Percentiles rank a stretch among this genome's conserved stretches.
Evolutionary conservation across 306 rosid species (phyloP).

Genomic region (Neltuma alba): DNA sequence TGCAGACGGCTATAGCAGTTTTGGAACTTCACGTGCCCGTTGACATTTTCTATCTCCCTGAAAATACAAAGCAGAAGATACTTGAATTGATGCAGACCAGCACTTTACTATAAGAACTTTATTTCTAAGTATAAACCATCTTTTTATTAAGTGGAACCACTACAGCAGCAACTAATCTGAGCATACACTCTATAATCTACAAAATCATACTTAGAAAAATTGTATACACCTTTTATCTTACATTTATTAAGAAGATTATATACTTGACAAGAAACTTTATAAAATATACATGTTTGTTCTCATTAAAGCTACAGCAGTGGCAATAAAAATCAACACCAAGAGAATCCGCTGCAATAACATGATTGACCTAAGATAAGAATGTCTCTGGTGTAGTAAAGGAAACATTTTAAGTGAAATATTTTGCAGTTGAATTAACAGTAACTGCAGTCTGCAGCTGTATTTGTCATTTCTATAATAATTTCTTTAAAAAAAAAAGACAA

Average conservation of each 20-base stretch:
- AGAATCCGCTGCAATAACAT: not conserved
- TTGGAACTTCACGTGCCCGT: conserved; percentile 79
- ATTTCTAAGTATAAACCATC: conserved; percentile 8
- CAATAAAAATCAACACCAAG: not conserved
- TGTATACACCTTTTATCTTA: not conserved
- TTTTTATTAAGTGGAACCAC: conserved; percentile 18
- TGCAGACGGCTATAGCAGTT: conserved; percentile 72
- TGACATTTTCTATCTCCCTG: conserved; percentile 87
- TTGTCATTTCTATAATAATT: not conserved
- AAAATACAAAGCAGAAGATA: conserved; percentile 29
- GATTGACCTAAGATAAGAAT: conserved; percentile 1
- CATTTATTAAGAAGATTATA: conserved; percentile 16
- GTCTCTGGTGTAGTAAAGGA: not conserved
- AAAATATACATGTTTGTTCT: not conserved
- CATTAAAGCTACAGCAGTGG: conserved; percentile 25
- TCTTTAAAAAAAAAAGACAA: too few species aligned
- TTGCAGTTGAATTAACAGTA: conserved; percentile 1
- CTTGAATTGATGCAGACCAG: conserved; percentile 15
- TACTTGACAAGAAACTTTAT: not conserved
- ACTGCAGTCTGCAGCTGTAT: not conserved
- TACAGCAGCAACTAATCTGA: conserved; percentile 15
- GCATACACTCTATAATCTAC: conserved; percentile 7
- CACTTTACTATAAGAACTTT: conserved; percentile 7
- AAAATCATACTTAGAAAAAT: not conserved
- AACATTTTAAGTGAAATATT: conserved; percentile 1